Conservation (phyloP, 2,329 filamentous ascomycete genomes). For the Colletotrichum lini region DNA sequence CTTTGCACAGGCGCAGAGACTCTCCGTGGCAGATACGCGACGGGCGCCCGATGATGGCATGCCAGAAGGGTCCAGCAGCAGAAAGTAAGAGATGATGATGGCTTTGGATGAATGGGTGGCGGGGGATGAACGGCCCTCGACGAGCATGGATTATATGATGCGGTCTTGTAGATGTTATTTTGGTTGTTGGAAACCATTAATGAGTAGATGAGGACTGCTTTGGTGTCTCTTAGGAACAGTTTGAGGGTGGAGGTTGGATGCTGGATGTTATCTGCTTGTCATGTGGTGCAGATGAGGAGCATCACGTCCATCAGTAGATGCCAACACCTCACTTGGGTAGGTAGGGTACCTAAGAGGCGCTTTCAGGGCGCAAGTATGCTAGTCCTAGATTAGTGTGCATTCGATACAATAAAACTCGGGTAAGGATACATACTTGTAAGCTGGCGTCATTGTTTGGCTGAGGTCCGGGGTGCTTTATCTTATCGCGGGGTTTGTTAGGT, state of each 20-base stretch:
- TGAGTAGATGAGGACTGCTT: slow-evolving; percentile 5
- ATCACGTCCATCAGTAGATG: not conserved
- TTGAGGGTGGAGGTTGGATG: not conserved
- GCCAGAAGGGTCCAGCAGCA: not conserved
- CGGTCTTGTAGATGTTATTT: not conserved
- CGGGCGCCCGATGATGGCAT: not conserved
- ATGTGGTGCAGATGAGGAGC: not conserved
- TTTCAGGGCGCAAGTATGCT: not conserved
- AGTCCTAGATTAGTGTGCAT: not conserved
- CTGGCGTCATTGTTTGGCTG: slow-evolving; percentile 9
- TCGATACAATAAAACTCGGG: too few species aligned
- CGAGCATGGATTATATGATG: not conserved
- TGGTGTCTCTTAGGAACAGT: not conserved
- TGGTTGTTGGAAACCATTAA: slow-evolving; percentile 7
- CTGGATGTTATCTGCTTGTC: not conserved
- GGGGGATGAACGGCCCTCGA: not conserved
- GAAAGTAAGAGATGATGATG: not conserved
- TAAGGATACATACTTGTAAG: not conserved
- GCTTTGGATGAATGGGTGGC: not conserved
- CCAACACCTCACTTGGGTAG: not conserved
- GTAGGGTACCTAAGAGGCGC: not conserved
- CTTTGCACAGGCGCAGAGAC: slow-evolving; percentile 30
- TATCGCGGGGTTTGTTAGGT: not conserved
- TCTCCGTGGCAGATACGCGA: slow-evolving; percentile 21
- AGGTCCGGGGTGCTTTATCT: slow-evolving; percentile 5